A percentile compares a stretch with the other conserved stretches of the same genome.
Conservation (phyloP, 495 filamentous ascomycete species). For the Chaetomium cochliodes region DNA sequence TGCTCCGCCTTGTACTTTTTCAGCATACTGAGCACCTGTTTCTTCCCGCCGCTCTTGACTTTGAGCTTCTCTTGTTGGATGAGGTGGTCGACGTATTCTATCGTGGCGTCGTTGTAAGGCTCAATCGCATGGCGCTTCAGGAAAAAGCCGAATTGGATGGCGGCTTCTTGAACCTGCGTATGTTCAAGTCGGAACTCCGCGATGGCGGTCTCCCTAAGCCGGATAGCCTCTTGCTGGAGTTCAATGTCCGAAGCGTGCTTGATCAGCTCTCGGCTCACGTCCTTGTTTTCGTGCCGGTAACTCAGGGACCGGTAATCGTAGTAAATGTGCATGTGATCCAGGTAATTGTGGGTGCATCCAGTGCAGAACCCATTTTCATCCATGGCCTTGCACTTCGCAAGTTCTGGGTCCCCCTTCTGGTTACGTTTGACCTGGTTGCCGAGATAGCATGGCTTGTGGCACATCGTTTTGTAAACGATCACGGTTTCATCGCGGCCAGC, state of each 20-base stretch:
- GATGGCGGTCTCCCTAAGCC: slow-evolving; percentile 18
- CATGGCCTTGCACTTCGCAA: slow-evolving; percentile 6
- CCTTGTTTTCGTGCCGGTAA: slow-evolving; percentile 3
- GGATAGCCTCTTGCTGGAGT: slow-evolving; percentile 16
- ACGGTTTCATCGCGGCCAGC: slow-evolving; percentile 15
- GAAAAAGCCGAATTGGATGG: slow-evolving; percentile 42
- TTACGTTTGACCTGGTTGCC: slow-evolving; percentile 10
- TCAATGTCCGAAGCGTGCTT: neutral
- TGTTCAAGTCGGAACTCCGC: slow-evolving; percentile 37
- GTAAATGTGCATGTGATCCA: slow-evolving; percentile 20
- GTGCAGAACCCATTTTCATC: neutral
- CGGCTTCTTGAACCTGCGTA: slow-evolving; percentile 35
- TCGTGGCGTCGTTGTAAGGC: slow-evolving; percentile 41
- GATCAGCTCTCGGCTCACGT: neutral
- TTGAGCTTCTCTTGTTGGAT: slow-evolving; percentile 31
- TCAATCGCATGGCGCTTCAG: slow-evolving; percentile 42
- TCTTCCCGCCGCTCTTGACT: slow-evolving; percentile 11
- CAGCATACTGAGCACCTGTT: slow-evolving; percentile 9
- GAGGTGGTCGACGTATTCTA: slow-evolving; percentile 42
- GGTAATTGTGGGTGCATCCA: slow-evolving; percentile 7
- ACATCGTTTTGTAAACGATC: slow-evolving; percentile 22
- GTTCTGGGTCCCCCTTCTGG: slow-evolving; percentile 14
- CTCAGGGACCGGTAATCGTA: slow-evolving; percentile 14
- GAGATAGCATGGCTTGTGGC: slow-evolving; percentile 22
- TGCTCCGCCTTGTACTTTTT: slow-evolving; percentile 18